Evolutionary conservation across 2,329 filamentous ascomycete species (phyloP).

Genomic region (Ceratocystis destructans): DNA sequence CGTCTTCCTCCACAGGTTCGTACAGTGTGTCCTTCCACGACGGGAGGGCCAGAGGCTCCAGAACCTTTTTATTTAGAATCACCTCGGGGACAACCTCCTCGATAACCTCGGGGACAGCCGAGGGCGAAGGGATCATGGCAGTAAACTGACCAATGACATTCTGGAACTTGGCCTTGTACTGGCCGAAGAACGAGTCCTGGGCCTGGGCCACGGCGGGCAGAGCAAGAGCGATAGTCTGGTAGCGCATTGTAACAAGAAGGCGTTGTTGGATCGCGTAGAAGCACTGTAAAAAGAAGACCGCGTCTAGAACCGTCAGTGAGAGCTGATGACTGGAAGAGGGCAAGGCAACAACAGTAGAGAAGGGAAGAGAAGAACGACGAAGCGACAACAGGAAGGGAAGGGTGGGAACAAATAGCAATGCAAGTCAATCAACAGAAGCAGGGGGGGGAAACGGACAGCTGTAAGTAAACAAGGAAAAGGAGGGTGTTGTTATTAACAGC

Average conservation of each 20-base stretch:
- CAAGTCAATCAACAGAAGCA: slow-evolving; percentile 17
- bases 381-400: background rate
- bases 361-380: slow-evolving; percentile 1
- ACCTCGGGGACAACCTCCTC: slow-evolving; percentile 28
- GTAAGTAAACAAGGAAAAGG: slow-evolving; percentile 7
- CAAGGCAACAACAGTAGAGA: too few relatives aligned
- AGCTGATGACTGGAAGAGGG: slow-evolving; percentile 9
- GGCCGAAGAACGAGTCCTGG: slow-evolving; percentile 37
- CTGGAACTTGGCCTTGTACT: slow-evolving; percentile 51
- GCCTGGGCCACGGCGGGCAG: slow-evolving; percentile 44
- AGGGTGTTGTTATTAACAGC: background rate
- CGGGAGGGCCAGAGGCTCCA: slow-evolving; percentile 44
- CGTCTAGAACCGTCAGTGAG: background rate
- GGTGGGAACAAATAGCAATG: background rate
- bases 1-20: slow-evolving; percentile 43
- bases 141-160: slow-evolving; percentile 47
- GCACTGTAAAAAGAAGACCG: slow-evolving; percentile 1
- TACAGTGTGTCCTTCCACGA: slow-evolving; percentile 60
- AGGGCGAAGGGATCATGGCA: slow-evolving; percentile 29
- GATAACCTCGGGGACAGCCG: slow-evolving; percentile 35
- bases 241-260: slow-evolving; percentile 37
- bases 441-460: background rate
- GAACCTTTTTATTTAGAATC: slow-evolving; percentile 30
- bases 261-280: slow-evolving; percentile 2
- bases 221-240: slow-evolving; percentile 39